Evolutionary conservation across 306 rosid species (phyloP).

Genomic region (Cucurbita argyrosperma): DNA sequence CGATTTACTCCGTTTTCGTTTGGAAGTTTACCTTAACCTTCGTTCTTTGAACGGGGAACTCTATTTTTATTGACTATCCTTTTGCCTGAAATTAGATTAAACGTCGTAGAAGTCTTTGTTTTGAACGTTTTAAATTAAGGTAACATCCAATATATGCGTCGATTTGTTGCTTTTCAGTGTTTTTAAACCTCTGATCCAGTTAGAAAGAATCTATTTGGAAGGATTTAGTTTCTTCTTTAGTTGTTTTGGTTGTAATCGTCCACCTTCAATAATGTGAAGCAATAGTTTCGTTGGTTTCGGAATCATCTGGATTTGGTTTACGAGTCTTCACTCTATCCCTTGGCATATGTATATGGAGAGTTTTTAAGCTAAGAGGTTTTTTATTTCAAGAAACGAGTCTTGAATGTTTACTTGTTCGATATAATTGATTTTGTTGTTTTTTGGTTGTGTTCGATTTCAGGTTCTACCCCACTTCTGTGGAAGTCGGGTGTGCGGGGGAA

Average conservation of each 20-base stretch:
- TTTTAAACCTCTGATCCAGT: neutral
- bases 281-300: neutral
- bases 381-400: neutral
- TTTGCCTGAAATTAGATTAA: neutral
- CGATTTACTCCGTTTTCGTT: neutral
- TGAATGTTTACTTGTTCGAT: neutral
- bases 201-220: neutral
- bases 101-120: neutral
- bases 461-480: constrained; percentile 21
- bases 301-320: neutral
- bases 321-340: neutral
- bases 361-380: neutral
- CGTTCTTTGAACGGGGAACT: neutral
- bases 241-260: neutral
- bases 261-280: neutral
- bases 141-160: neutral
- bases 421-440: neutral
- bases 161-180: neutral
- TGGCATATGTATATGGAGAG: neutral
- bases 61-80: neutral
- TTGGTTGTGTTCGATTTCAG: constrained; percentile 11
- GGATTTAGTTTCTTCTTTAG: neutral
- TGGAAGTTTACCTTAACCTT: neutral
- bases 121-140: neutral
- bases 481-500: constrained; percentile 21